Base-by-base conservation (phyloP, 2,329 filamentous ascomycete species). In the Chalara sp. region DNA sequence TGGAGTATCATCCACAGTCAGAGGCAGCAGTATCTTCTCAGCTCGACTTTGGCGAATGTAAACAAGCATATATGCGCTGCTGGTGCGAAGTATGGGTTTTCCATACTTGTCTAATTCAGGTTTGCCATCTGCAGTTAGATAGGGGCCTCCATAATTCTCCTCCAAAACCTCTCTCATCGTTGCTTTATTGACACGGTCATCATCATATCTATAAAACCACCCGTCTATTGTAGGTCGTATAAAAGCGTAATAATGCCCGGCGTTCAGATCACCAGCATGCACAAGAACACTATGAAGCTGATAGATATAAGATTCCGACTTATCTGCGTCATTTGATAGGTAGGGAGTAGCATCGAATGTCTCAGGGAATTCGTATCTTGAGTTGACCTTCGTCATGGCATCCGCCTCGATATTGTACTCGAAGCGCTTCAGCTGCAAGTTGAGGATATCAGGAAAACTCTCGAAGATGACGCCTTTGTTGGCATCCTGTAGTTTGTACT, bases 341-440 rank as follows among this genome's bases (percentile, higher is more conserved):
- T 93, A 99, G 0, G 90, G 90, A 0, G 87, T 76, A 6, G 91
- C 89, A 64, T 95, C 88, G 62, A 90, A 89, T 51, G 80, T 72
- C 53, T 95, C 88, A 1, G 89, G 89, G 58, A 93, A 95, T 63
- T 95, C 89, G 71, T 93, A 92, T 51, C 89, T 83, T 61, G 95
- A 89, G 63, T 95, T 95, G 66, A 99, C 90, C 72, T 99, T 99
- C 86, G 95, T 96, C 88, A 97, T 96, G 57, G 89, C 90, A 65
- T 97, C 92, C 61, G 89, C 83, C 60, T 95, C 86, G 62, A 96
- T 87, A 69, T 99, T 93, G 70, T 99, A 99, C 67, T 99, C 90
- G 68, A 99, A 99, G 48, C 93, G 86, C 72, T 97, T 97, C 53
- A 99, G 79, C 67, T 99, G 93, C 41, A 99, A 75, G 67, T 99